Percentiles rank a stretch among this genome's conserved stretches.
Conservation (phyloP, 2,329 filamentous ascomycete species). For the Paecilomyces formosus region DNA sequence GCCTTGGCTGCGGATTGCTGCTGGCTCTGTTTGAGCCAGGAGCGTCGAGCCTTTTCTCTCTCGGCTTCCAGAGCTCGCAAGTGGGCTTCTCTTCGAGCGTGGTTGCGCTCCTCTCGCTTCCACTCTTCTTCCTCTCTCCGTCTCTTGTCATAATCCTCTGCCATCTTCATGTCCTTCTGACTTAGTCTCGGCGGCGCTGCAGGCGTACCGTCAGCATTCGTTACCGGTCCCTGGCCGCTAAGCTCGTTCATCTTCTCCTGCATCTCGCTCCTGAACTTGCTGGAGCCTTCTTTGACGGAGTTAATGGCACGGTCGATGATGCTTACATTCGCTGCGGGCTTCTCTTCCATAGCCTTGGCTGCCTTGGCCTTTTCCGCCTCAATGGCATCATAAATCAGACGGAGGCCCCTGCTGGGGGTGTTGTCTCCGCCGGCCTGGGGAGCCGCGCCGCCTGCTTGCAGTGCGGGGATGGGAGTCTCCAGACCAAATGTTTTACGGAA, state of each 20-base stretch:
- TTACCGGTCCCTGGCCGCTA: slow-evolving; percentile 13
- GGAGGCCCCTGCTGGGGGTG: slow-evolving; percentile 9
- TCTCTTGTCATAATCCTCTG: slow-evolving; percentile 21
- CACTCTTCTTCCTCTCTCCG: slow-evolving; percentile 18
- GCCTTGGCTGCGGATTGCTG: slow-evolving; percentile 1
- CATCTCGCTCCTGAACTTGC: slow-evolving; percentile 16
- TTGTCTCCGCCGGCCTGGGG: not conserved
- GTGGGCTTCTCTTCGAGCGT: slow-evolving; percentile 22
- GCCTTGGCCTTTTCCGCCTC: slow-evolving; percentile 9
- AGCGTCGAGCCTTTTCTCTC: slow-evolving; percentile 15
- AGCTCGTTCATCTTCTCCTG: slow-evolving; percentile 14
- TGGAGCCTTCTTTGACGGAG: slow-evolving; percentile 18
- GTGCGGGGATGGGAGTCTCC: slow-evolving; percentile 9
- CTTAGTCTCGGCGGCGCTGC: slow-evolving; percentile 16
- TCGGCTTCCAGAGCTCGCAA: slow-evolving; percentile 15
- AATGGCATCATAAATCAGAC: slow-evolving; percentile 10
- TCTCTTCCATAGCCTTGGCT: slow-evolving; percentile 2
- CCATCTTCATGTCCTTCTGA: slow-evolving; percentile 23
- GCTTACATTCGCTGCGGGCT: slow-evolving; percentile 10
- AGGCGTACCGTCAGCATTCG: slow-evolving; percentile 14
- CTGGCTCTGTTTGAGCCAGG: slow-evolving; percentile 6
- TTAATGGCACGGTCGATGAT: slow-evolving; percentile 30
- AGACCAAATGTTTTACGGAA: slow-evolving; percentile 24
- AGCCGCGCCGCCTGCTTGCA: slow-evolving; percentile 4
- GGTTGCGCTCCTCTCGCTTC: slow-evolving; percentile 28